Conservation (phyloP, 1,284 basidiomycete species). For the Leccinum fallax region DNA sequence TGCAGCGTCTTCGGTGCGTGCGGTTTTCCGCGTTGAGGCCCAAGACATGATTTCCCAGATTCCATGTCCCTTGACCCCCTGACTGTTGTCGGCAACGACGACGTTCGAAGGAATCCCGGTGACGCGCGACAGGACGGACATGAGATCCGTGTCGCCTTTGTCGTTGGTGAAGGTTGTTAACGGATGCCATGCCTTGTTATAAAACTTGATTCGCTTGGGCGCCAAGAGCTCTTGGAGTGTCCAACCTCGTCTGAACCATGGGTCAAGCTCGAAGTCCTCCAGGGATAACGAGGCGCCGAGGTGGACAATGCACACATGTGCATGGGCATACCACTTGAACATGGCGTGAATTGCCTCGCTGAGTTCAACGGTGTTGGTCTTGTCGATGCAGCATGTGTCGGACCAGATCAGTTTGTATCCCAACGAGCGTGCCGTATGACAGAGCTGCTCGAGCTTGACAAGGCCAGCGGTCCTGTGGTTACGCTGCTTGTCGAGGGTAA, state of each 20-base stretch:
- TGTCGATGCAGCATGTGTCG: conserved; percentile 13
- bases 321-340: conserved; percentile 5
- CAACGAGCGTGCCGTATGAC: conserved; percentile 18
- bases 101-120: conserved; percentile 25
- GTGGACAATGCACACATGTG: conserved; percentile 31
- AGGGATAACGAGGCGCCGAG: conserved; percentile 18
- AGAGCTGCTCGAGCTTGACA: conserved; percentile 19
- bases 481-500: conserved; percentile 2
- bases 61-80: conserved; percentile 16
- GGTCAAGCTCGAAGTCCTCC: conserved; percentile 22
- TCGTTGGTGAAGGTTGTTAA: conserved; percentile 23
- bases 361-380: conserved; percentile 24
- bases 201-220: conserved; percentile 30
- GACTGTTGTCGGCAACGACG: conserved; percentile 23
- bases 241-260: conserved; percentile 32
- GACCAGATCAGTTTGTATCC: conserved; percentile 29
- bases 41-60: conserved; percentile 32
- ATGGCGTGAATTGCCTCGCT: conserved; percentile 6
- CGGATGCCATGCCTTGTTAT: conserved; percentile 22
- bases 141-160: conserved; percentile 14
- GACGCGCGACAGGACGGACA: conserved; percentile 16
- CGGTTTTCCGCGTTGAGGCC: conserved; percentile 31
- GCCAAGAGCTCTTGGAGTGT: conserved; percentile 33
- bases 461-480: conserved; percentile 7
- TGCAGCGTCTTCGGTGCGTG: conserved; percentile 24